These are phyloP conservation scores for Sporopachydermia lactativora DNA, from an alignment of 805 yeast species.

Conservation along the genomic window DNA sequence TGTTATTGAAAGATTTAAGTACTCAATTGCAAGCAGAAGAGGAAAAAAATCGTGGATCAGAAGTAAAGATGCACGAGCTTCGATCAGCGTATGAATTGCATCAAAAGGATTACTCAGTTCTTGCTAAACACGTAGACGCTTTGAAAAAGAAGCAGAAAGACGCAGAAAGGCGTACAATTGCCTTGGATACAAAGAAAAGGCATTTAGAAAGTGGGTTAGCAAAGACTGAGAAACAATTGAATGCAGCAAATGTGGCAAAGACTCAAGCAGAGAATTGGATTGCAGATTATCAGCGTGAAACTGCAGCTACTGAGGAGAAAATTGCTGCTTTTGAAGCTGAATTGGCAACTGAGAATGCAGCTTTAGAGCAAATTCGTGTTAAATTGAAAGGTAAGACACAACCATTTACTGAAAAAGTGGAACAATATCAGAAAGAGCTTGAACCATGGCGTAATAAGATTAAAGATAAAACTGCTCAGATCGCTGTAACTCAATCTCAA, in stretches of 20 bases:
- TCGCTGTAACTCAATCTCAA: constrained; percentile 50
- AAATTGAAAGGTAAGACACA: constrained; percentile 65
- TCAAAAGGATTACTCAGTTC: constrained; percentile 10
- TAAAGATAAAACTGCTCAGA: constrained; percentile 45
- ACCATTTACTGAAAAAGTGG: constrained; percentile 50
- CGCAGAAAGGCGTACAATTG: constrained; percentile 43
- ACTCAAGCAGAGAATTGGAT: constrained; percentile 33
- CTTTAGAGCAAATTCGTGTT: constrained; percentile 48
- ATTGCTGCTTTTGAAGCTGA: constrained; percentile 29
- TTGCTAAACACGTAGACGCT: constrained; percentile 2
- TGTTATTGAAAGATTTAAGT: constrained; percentile 25
- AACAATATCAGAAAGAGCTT: constrained; percentile 42
- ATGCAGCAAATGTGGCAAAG: constrained; percentile 30
- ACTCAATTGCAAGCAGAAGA: constrained; percentile 30
- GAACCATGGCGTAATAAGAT: constrained; percentile 76
- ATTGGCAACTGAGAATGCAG: constrained; percentile 36
- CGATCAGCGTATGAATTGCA: constrained; percentile 10
- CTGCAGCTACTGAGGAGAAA: constrained; percentile 29
- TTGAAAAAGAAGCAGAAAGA: constrained; percentile 18
- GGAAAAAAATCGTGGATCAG: constrained; percentile 25
- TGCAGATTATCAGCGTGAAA: constrained; percentile 29
- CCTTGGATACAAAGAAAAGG: constrained; percentile 65
- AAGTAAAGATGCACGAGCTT: constrained; percentile 22
- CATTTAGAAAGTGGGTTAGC: constrained; percentile 43
- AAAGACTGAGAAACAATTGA: constrained; percentile 42